Evolutionary conservation across 2,329 filamentous ascomycete genomes (phyloP).

Genomic region (Fusarium poae): DNA sequence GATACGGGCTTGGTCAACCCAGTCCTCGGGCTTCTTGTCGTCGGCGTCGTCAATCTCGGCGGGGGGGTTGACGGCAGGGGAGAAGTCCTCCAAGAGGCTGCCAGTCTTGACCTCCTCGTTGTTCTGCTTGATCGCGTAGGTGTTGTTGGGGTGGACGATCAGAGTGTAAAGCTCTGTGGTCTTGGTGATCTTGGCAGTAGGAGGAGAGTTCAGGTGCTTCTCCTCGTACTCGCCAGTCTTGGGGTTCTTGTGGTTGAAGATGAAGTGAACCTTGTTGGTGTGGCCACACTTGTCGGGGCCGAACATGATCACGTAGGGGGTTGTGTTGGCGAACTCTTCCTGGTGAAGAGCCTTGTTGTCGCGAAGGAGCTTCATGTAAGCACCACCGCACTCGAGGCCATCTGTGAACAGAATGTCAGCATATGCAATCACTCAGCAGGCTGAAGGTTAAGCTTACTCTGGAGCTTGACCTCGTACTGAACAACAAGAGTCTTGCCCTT

Average conservation of each 20-base stretch:
- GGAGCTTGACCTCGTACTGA: slow-evolving; percentile 99
- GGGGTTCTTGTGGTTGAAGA: slow-evolving; percentile 99
- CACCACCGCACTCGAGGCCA: slow-evolving; percentile 96
- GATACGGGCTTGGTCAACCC: slow-evolving; percentile 95
- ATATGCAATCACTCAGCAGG: neutral
- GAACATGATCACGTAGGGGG: slow-evolving; percentile 99
- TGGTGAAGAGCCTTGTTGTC: slow-evolving; percentile 97
- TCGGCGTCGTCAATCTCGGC: slow-evolving; percentile 96
- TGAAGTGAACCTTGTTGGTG: slow-evolving; percentile 99
- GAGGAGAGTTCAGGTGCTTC: slow-evolving; percentile 93
- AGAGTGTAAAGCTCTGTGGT: slow-evolving; percentile 95
- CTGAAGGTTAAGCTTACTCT: slow-evolving; percentile 72
- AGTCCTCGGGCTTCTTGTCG: slow-evolving; percentile 93
- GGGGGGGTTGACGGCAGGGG: slow-evolving; percentile 90
- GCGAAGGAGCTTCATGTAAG: slow-evolving; percentile 98
- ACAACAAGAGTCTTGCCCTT: slow-evolving; percentile 97
- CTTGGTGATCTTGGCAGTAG: slow-evolving; percentile 90
- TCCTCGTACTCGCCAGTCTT: slow-evolving; percentile 99
- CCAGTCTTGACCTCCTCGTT: slow-evolving; percentile 89
- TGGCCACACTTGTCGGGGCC: slow-evolving; percentile 99
- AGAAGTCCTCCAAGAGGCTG: slow-evolving; percentile 93
- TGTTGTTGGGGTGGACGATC: slow-evolving; percentile 96
- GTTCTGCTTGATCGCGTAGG: slow-evolving; percentile 91
- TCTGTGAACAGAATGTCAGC: slow-evolving; percentile 66
- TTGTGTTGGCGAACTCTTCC: slow-evolving; percentile 97